Percentiles rank a stretch among this genome's conserved stretches.
phyloP scores from a whole-genome alignment of 768 basidiomycete species.

The Tulasnella calospora region DNA sequence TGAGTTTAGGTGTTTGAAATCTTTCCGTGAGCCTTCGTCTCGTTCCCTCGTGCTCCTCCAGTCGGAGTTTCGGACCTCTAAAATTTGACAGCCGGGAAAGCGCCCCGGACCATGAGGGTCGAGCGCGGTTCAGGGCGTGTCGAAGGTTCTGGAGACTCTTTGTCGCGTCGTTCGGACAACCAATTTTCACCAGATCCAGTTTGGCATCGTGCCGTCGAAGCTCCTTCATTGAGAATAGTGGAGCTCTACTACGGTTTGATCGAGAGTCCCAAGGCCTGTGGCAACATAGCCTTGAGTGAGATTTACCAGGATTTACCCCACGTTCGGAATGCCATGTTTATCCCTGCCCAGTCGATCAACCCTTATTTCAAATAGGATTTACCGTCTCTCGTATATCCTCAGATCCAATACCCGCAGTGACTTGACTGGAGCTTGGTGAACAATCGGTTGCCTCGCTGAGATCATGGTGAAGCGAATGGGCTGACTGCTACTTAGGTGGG shows the following conservation, averaged over 20 bases:
- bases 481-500: not conserved
- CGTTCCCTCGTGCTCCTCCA: not conserved
- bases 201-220: not conserved
- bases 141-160: not conserved
- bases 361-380: not conserved
- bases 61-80: not conserved
- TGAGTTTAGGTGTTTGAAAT: not conserved
- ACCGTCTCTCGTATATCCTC: not conserved
- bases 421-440: not conserved
- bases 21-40: not conserved
- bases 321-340: not conserved
- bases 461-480: not conserved
- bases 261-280: not conserved
- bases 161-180: not conserved
- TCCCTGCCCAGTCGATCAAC: not conserved
- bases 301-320: not conserved
- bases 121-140: not conserved
- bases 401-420: not conserved
- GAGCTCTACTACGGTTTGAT: not conserved
- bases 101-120: not conserved
- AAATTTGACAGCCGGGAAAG: not conserved
- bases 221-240: not conserved
- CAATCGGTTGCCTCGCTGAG: too few relatives aligned
- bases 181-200: not conserved
- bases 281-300: not conserved